Percentiles rank a stretch among this genome's conserved stretches.
These are phyloP conservation scores for Ceratocystis papillata DNA, from an alignment of 2,329 filamentous ascomycete species.

Conservation along the genomic window DNA sequence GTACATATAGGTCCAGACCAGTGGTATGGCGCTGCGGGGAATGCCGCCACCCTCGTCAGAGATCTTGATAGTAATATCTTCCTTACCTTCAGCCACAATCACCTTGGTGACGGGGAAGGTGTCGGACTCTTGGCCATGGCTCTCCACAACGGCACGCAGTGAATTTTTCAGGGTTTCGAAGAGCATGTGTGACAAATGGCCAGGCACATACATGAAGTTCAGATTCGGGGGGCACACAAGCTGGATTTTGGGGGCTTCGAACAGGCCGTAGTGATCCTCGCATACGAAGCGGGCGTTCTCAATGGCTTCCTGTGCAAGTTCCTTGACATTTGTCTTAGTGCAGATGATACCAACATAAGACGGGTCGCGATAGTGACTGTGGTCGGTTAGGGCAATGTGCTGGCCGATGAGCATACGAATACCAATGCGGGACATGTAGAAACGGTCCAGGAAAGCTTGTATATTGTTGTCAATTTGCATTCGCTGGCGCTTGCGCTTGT, in stretches of 20 bases:
- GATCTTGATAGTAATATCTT: slow-evolving; percentile 98
- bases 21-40: slow-evolving; percentile 77
- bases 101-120: slow-evolving; percentile 95
- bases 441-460: slow-evolving; percentile 92
- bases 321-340: slow-evolving; percentile 92
- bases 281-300: slow-evolving; percentile 99
- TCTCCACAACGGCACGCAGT: slow-evolving; percentile 89
- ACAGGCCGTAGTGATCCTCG: slow-evolving; percentile 95
- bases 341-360: slow-evolving; percentile 98
- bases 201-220: slow-evolving; percentile 98
- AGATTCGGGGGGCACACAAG: slow-evolving; percentile 89
- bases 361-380: slow-evolving; percentile 77
- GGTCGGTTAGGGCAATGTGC: slow-evolving; percentile 92
- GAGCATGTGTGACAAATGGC: slow-evolving; percentile 98
- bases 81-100: slow-evolving; percentile 92
- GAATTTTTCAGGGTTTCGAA: slow-evolving; percentile 99
- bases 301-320: slow-evolving; percentile 92
- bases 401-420: slow-evolving; percentile 99
- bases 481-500: slow-evolving; percentile 88
- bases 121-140: slow-evolving; percentile 86
- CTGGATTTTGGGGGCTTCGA: slow-evolving; percentile 92
- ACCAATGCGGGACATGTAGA: slow-evolving; percentile 99
- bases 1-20: slow-evolving; percentile 99
- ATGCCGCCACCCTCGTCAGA: slow-evolving; percentile 95
- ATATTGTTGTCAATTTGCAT: slow-evolving; percentile 98